Evolutionary conservation across 1,284 basidiomycete species (phyloP).

Genomic region (Microbotryomycetes sp.): DNA sequence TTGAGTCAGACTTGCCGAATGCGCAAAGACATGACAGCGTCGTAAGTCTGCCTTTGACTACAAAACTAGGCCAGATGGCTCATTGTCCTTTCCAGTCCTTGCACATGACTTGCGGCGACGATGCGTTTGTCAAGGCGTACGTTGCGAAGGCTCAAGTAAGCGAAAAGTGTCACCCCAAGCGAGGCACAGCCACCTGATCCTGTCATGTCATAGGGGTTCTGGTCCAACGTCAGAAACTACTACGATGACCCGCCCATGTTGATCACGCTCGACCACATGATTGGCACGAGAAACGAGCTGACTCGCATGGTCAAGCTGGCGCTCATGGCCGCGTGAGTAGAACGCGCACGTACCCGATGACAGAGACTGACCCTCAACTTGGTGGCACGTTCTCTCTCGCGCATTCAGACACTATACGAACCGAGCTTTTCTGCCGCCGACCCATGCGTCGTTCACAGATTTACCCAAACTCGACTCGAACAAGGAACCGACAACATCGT

Average conservation of each 20-base stretch:
- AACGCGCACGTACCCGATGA: rapidly evolving
- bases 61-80: neutral
- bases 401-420: conserved; percentile 16
- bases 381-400: no score
- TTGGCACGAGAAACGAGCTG: neutral
- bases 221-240: conserved; percentile 28
- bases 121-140: conserved; percentile 11
- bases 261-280: conserved; percentile 10
- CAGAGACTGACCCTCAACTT: no score
- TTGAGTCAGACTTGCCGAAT: conserved; percentile 3
- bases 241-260: conserved; percentile 21
- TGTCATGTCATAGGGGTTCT: conserved; percentile 22
- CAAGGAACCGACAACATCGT: neutral
- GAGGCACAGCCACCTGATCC: no score
- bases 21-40: conserved; percentile 4
- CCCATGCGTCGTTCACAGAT: conserved; percentile 6
- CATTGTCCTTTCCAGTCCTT: neutral
- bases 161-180: no score
- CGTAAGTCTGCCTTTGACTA: neutral
- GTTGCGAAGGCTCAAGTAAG: conserved; percentile 11
- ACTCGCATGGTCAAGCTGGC: conserved; percentile 7
- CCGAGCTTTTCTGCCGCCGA: conserved; percentile 8
- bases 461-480: neutral
- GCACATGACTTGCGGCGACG: conserved; percentile 26
- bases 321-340: conserved; percentile 4